phyloP scores from a whole-genome alignment of 2,329 filamentous ascomycete species.

The Alternaria dauci region DNA sequence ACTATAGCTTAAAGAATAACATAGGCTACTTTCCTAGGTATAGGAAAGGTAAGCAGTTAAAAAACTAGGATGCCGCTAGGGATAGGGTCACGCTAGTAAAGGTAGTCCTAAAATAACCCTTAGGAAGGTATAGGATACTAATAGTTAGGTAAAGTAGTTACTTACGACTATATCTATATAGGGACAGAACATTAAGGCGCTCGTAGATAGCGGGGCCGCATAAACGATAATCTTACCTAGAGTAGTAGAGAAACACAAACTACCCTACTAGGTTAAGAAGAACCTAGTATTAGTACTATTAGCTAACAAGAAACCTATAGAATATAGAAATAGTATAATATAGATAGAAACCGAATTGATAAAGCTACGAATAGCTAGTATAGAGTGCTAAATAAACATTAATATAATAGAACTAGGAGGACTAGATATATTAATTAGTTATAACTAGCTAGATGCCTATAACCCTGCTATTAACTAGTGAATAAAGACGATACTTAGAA shows the following conservation, averaged over 20 bases:
- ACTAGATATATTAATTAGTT: not conserved
- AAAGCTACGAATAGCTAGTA: too few relatives aligned
- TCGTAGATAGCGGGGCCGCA: not conserved
- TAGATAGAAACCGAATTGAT: too few relatives aligned
- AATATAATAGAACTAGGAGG: too few relatives aligned
- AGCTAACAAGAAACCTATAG: too few relatives aligned
- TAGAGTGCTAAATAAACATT: too few relatives aligned
- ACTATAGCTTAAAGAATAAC: not conserved
- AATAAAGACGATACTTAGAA: not conserved
- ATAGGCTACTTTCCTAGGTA: not conserved
- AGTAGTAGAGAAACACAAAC: too few relatives aligned
- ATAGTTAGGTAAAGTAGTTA: not conserved
- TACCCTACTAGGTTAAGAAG: not conserved
- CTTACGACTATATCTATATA: not conserved
- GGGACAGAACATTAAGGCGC: not conserved
- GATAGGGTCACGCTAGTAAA: not conserved
- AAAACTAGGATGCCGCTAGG: slow-evolving; percentile 2
- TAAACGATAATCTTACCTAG: not conserved
- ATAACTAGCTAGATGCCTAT: too few relatives aligned
- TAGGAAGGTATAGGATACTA: not conserved
- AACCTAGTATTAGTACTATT: not conserved
- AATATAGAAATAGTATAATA: too few relatives aligned
- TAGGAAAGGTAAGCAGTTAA: not conserved
- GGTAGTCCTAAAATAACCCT: not conserved
- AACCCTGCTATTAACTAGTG: not conserved